Conservation (phyloP, 1,284 basidiomycete species). For the Apiotrichum veenhuisii region DNA sequence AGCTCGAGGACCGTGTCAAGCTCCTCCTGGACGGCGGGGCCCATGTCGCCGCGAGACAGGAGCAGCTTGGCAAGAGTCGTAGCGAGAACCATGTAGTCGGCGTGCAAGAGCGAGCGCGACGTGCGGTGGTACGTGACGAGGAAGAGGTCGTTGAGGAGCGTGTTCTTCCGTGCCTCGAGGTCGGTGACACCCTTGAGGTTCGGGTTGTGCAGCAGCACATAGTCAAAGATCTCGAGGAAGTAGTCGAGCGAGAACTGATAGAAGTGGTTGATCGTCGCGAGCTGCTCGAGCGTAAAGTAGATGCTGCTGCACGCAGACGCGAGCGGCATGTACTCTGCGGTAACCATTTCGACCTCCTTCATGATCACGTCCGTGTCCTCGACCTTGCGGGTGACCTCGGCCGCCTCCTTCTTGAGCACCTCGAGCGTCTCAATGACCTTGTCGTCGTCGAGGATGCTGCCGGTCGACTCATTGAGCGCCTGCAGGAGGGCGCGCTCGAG, state of each 20-base stretch:
- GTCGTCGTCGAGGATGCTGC: constrained; percentile 98
- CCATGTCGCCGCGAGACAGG: constrained; percentile 61
- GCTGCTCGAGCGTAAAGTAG: constrained; percentile 95
- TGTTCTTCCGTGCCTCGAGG: constrained; percentile 67
- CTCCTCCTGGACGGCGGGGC: constrained; percentile 71
- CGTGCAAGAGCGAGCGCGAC: constrained; percentile 83
- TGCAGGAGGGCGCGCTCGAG: constrained; percentile 90
- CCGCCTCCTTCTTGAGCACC: constrained; percentile 93
- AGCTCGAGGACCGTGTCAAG: constrained; percentile 84
- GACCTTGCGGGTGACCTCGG: constrained; percentile 94
- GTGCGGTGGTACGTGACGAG: constrained; percentile 83
- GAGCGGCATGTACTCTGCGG: constrained; percentile 87
- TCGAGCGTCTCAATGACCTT: constrained; percentile 98
- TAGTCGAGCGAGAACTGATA: constrained; percentile 97
- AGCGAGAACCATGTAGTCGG: constrained; percentile 87
- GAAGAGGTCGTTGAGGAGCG: constrained; percentile 90
- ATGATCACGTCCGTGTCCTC: constrained; percentile 95
- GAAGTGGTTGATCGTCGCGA: constrained; percentile 93
- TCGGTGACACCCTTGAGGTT: constrained; percentile 77
- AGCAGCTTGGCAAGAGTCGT: constrained; percentile 88
- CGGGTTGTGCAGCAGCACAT: constrained; percentile 85
- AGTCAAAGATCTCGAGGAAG: constrained; percentile 98
- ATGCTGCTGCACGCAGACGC: constrained; percentile 95
- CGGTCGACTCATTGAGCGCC: constrained; percentile 93
- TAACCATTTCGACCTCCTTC: constrained; percentile 93